phyloP scores from a whole-genome alignment of 176 grass and related monocot species.

The Coix lacrymajobi region DNA sequence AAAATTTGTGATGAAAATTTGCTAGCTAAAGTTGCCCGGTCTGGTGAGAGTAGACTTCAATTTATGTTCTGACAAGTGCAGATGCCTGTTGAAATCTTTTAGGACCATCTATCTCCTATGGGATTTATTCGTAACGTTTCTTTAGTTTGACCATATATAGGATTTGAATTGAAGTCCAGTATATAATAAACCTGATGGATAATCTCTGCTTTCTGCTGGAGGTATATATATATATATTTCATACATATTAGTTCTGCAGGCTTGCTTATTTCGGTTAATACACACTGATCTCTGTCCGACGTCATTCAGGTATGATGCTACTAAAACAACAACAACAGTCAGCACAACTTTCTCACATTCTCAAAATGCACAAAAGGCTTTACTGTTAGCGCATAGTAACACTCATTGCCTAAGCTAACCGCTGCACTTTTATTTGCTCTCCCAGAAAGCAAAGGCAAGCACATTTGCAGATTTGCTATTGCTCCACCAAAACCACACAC shows the following conservation, averaged over 20 bases:
- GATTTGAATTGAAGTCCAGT: background rate
- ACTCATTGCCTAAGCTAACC: slow-evolving; percentile 34
- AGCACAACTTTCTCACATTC: slow-evolving; percentile 32
- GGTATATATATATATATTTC: background rate
- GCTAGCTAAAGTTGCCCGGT: slow-evolving; percentile 29
- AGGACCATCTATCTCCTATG: slow-evolving; percentile 7
- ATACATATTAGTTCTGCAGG: background rate
- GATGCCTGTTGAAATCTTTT: slow-evolving; percentile 20
- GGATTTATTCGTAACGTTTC: slow-evolving; percentile 27
- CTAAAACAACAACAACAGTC: slow-evolving; percentile 26
- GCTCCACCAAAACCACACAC: slow-evolving; percentile 33
- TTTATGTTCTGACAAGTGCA: slow-evolving; percentile 33
- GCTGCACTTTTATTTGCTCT: slow-evolving; percentile 23
- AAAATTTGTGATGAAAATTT: slow-evolving; percentile 15
- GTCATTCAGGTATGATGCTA: background rate
- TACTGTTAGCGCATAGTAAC: slow-evolving; percentile 21
- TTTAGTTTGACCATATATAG: slow-evolving; percentile 9
- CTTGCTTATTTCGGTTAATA: background rate
- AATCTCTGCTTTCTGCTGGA: background rate
- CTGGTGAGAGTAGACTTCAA: slow-evolving; percentile 24
- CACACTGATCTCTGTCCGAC: background rate
- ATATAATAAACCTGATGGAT: background rate
- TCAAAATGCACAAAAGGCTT: slow-evolving; percentile 43
- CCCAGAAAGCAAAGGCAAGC: slow-evolving; percentile 41
- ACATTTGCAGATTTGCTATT: slow-evolving; percentile 34